Evolutionary conservation across 2,329 filamentous ascomycete genomes (phyloP).

Genomic region (Drechslerella stenobrocha): DNA sequence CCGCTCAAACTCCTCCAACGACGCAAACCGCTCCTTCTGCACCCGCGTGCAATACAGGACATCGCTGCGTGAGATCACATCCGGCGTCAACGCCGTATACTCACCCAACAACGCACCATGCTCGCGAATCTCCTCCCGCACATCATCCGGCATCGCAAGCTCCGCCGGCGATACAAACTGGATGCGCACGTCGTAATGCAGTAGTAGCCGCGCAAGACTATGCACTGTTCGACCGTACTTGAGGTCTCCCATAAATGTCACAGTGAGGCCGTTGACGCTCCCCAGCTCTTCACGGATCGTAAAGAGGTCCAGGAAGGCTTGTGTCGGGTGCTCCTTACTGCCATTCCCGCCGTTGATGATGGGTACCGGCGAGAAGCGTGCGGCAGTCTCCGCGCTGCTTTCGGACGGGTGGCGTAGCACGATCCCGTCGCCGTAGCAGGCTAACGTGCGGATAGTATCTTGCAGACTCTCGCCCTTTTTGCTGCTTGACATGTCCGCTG

Average conservation of each 20-base stretch:
- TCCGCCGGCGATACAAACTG: constrained; percentile 85
- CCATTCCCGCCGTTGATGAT: constrained; percentile 96
- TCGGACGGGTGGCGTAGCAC: constrained; percentile 93
- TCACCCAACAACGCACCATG: constrained; percentile 78
- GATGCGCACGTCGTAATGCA: constrained; percentile 91
- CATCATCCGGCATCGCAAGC: constrained; percentile 73
- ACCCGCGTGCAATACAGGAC: constrained; percentile 96
- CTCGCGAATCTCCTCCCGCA: constrained; percentile 70
- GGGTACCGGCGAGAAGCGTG: constrained; percentile 84
- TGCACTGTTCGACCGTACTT: constrained; percentile 92
- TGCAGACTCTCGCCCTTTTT: constrained; percentile 93
- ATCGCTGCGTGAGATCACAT: constrained; percentile 82
- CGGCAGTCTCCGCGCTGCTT: constrained; percentile 75
- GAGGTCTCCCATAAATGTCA: constrained; percentile 93
- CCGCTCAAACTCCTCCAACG: constrained; percentile 75
- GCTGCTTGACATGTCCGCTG: constrained; percentile 82
- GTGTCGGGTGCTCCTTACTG: constrained; percentile 92
- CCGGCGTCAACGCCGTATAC: constrained; percentile 76
- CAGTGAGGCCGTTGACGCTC: constrained; percentile 90
- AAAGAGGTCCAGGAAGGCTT: constrained; percentile 96
- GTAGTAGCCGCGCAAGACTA: constrained; percentile 88
- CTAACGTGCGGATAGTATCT: constrained; percentile 89
- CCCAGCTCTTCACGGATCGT: constrained; percentile 97
- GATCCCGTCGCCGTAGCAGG: constrained; percentile 90
- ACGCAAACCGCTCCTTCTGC: constrained; percentile 93